Conservation (phyloP, 371 early-diverging fungal genomes). For the Actinomortierella ambigua region DNA sequence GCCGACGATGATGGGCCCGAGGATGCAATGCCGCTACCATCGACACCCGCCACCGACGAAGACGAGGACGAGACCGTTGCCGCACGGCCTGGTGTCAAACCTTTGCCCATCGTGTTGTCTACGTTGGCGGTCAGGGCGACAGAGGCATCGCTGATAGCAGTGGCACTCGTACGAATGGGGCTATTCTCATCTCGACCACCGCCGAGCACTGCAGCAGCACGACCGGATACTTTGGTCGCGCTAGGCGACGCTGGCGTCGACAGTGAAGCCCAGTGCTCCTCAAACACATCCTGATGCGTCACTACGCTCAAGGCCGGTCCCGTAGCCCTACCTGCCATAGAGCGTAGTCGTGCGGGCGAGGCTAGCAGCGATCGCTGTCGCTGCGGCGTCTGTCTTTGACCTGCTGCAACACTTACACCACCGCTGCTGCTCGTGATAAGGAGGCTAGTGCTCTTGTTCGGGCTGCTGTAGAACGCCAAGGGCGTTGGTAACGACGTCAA, state of each 20-base stretch:
- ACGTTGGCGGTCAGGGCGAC: conserved; percentile 2
- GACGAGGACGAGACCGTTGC: conserved; percentile 2
- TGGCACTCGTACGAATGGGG: not conserved
- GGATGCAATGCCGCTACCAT: not conserved
- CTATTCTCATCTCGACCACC: too few relatives aligned
- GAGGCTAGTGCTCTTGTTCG: too few relatives aligned
- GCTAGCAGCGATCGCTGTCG: too few relatives aligned
- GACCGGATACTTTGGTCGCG: conserved; percentile 9
- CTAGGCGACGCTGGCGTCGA: conserved; percentile 20
- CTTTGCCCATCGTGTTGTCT: too few relatives aligned
- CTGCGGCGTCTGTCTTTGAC: too few relatives aligned
- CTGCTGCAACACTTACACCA: too few relatives aligned
- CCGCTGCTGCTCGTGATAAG: too few relatives aligned
- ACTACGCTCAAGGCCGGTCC: conserved; percentile 26
- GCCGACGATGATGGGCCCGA: too few relatives aligned
- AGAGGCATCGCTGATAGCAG: not conserved
- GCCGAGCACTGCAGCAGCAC: not conserved
- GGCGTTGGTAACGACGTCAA: too few relatives aligned
- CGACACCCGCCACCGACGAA: not conserved
- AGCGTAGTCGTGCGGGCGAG: too few relatives aligned
- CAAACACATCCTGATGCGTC: conserved; percentile 35
- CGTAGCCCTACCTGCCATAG: conserved; percentile 4
- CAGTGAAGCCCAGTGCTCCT: conserved; percentile 20
- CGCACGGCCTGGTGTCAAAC: too few relatives aligned
- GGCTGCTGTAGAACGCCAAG: too few relatives aligned